Evolutionary conservation across 2,329 filamentous ascomycete genomes (phyloP).

Genomic region (Fusarium tricinctum): DNA sequence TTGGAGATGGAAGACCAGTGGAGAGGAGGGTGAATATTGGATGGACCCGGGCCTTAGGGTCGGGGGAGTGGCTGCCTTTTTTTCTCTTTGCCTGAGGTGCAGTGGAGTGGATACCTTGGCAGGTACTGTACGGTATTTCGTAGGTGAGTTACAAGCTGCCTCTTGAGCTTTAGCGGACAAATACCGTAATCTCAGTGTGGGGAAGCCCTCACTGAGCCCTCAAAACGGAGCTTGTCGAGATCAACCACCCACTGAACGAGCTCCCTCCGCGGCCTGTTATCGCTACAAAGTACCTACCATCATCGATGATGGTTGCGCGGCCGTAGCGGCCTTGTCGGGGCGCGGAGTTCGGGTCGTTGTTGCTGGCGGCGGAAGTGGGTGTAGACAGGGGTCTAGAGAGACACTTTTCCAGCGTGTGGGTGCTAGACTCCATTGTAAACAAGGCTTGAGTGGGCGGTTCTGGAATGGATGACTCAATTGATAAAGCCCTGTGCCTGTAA

Average conservation of each 20-base stretch:
- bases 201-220: constrained; percentile 35
- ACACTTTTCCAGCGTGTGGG: constrained; percentile 37
- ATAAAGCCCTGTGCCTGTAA: constrained; percentile 33
- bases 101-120: constrained; percentile 39
- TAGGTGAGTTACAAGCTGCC: neutral
- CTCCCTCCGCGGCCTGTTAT: constrained; percentile 27
- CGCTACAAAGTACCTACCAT: constrained; percentile 25
- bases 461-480: constrained; percentile 47
- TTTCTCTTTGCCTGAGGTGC: constrained; percentile 50
- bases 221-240: constrained; percentile 18
- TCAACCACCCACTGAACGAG: constrained; percentile 21
- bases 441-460: constrained; percentile 36
- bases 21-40: constrained; percentile 44
- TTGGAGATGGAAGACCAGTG: constrained; percentile 37
- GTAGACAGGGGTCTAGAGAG: constrained; percentile 36
- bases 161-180: neutral
- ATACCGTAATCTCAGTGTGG: constrained; percentile 26
- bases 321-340: constrained; percentile 37
- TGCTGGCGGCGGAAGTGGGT: constrained; percentile 39
- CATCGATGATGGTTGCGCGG: constrained; percentile 38
- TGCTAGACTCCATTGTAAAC: constrained; percentile 25
- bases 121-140: constrained; percentile 15
- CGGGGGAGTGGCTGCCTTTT: constrained; percentile 51
- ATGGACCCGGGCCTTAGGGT: constrained; percentile 41
- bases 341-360: constrained; percentile 43